Conservation (phyloP, 306 rosid species). For the Rubus idaeus region DNA sequence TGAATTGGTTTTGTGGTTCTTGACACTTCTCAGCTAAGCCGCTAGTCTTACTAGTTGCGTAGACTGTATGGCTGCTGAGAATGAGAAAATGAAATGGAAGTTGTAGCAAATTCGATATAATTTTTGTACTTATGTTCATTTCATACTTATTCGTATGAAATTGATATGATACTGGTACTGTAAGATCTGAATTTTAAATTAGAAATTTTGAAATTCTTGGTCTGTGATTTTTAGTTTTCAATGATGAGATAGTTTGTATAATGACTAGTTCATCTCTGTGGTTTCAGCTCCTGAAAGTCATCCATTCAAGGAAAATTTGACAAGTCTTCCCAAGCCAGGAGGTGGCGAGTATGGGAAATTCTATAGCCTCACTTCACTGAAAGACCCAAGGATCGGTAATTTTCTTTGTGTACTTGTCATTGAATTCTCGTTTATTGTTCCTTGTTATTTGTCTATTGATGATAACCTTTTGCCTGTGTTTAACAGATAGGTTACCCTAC, state of each 20-base stretch:
- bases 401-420: background rate
- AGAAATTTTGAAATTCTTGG: background rate
- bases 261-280: conserved; percentile 15
- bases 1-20: background rate
- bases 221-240: background rate
- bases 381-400: conserved; percentile 90
- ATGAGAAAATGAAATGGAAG: conserved; percentile 5
- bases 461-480: conserved; percentile 14
- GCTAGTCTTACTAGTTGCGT: background rate
- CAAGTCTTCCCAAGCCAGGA: conserved; percentile 89
- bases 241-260: background rate
- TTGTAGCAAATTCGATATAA: background rate
- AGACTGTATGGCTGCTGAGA: conserved; percentile 13
- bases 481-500: conserved; percentile 75
- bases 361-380: conserved; percentile 90
- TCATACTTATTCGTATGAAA: background rate
- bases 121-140: background rate
- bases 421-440: background rate
- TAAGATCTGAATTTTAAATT: background rate
- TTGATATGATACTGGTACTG: background rate
- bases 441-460: conserved; percentile 12
- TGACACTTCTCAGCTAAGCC: background rate
- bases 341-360: conserved; percentile 96
- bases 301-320: conserved; percentile 82
- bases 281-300: conserved; percentile 66